These are phyloP conservation scores for Eucommia ulmoides DNA, from an alignment of 257 asterid species.

Conservation along the genomic window DNA sequence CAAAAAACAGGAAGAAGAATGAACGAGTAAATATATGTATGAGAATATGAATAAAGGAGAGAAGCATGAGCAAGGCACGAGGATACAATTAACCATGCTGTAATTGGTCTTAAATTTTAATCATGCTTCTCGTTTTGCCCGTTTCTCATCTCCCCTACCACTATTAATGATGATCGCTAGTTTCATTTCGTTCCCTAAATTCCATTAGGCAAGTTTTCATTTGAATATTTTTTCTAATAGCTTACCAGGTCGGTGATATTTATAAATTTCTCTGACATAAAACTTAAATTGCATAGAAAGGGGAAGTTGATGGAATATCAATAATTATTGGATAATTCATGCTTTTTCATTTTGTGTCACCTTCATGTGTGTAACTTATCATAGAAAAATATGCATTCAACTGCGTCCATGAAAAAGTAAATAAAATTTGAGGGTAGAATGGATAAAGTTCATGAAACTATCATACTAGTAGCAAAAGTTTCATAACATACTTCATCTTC, in stretches of 20 bases:
- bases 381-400: not conserved
- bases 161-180: not conserved
- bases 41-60: conserved; percentile 4
- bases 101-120: not conserved
- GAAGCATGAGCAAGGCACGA: conserved; percentile 2
- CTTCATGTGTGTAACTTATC: not conserved
- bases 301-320: too few relatives aligned
- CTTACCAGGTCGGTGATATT: not conserved
- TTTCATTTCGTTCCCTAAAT: not conserved
- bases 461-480: not conserved
- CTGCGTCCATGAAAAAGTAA: conserved; percentile 1
- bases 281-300: too few relatives aligned
- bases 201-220: too few relatives aligned
- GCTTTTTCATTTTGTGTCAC: not conserved
- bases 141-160: not conserved
- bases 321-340: too few relatives aligned
- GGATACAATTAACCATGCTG: too few relatives aligned
- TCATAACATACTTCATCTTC: conserved; percentile 66
- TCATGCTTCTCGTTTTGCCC: not conserved
- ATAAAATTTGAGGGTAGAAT: not conserved
- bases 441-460: not conserved
- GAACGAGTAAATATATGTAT: conserved; percentile 6
- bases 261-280: not conserved
- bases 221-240: too few relatives aligned
- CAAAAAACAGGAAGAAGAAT: not conserved